Evolutionary conservation across 169 alveolate species (phyloP).

Genomic region (Cryptosporidium parvum): DNA sequence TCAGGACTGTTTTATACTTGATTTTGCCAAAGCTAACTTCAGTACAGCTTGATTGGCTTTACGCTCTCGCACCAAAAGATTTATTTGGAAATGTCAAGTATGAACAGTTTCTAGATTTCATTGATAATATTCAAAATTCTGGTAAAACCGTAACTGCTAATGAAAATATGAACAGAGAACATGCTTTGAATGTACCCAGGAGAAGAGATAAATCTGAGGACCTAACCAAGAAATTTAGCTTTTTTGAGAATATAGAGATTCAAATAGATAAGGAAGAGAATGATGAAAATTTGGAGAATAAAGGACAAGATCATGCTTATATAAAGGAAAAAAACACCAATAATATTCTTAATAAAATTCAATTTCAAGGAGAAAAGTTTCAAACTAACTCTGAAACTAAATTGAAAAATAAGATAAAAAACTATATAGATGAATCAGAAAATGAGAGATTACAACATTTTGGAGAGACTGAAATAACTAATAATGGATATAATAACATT

Average conservation of each 20-base stretch:
- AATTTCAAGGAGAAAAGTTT: neutral
- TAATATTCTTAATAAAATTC: neutral
- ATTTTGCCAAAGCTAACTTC: constrained; percentile 58
- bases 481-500: neutral
- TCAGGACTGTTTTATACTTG: constrained; percentile 61
- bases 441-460: neutral
- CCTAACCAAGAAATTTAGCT: neutral
- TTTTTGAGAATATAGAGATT: neutral
- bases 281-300: no score
- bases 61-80: constrained; percentile 62
- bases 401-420: neutral
- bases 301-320: neutral
- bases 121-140: constrained; percentile 22
- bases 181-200: neutral
- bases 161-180: neutral
- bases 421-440: neutral
- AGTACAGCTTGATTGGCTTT: constrained; percentile 65
- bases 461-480: neutral
- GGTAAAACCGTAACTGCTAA: neutral
- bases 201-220: neutral
- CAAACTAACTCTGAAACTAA: neutral
- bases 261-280: neutral
- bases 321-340: neutral
- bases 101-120: constrained; percentile 41
- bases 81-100: constrained; percentile 60